Evolutionary conservation across 257 asterid genomes (phyloP).

Genomic region (Haberlea rhodopensis): DNA sequence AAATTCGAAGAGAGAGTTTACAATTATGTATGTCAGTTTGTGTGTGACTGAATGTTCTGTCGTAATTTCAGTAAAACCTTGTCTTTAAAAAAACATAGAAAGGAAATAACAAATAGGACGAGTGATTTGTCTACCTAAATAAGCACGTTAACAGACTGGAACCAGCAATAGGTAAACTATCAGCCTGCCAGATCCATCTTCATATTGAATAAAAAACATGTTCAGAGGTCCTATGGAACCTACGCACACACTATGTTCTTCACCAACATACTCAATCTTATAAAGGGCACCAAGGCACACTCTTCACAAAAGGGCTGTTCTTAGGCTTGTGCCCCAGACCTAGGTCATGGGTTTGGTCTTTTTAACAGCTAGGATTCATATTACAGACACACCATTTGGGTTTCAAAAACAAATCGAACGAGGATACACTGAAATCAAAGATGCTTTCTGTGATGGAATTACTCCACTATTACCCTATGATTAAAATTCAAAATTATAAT

Average conservation of each 20-base stretch:
- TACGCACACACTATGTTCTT: neutral
- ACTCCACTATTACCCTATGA: neutral
- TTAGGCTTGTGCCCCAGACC: neutral
- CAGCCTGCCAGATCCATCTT: neutral
- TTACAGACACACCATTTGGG: conserved; percentile 4
- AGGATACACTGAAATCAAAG: neutral
- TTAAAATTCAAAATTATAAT: conserved; percentile 1
- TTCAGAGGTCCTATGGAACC: neutral
- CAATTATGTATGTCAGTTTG: neutral
- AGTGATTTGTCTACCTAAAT: neutral
- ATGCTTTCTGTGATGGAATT: neutral
- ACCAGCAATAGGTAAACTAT: conserved; percentile 6
- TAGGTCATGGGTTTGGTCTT: neutral
- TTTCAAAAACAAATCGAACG: neutral
- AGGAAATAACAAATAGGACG: conserved; percentile 1
- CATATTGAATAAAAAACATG: neutral
- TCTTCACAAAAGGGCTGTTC: neutral
- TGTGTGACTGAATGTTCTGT: neutral
- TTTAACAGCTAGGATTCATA: neutral
- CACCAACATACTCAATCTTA: neutral
- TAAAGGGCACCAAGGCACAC: neutral
- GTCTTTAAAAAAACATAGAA: neutral
- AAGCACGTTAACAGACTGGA: conserved; percentile 2
- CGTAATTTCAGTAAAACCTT: neutral
- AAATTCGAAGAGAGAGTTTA: neutral